Base-by-base conservation (phyloP, 306 rosid genomes). In the Crotalaria pallida region DNA sequence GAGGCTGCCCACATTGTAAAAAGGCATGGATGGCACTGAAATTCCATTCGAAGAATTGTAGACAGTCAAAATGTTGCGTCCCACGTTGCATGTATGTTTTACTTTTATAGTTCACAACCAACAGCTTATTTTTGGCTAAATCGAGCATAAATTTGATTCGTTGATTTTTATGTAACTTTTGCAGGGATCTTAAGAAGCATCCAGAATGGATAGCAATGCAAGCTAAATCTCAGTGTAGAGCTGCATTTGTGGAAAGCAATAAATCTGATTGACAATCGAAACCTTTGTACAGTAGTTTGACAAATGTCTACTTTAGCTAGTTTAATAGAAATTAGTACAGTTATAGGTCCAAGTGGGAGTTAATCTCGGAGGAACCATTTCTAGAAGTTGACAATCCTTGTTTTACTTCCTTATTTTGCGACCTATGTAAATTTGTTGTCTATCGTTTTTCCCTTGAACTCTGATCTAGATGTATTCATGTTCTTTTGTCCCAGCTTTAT, bases 61-160 rank as follows among this genome's bases (percentile, higher is more conserved):
- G 13, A 40, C 80, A 82, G 44, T 67, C 77, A 1, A 15, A 60
- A 48, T 86, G 95, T 43, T 23, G 2, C 26, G 3, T 79, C 26
- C 89, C 82, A 0, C 85, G 81, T 0, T 86, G 89, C 85, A 57
- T 5, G 88, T 84, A 11, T 9, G 84, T 73, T n/a, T n/a, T 52
- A 61, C 44, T 7, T 60, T 52, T 23, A 21, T 10, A 23, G 26
- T 36, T 65, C 10, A 23, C 63, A 40, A 12, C 43, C 45, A 43
- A 34, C 19, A 10, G 0, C 49, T 52, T 22, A 4, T 23, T 13
- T 36, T 40, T 50, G 6, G 9, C 31, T 33, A 58, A 18, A 12
- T 17, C 61, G 2, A 55, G 34, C 48, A 50, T 23, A 31, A 5
- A 69, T 50, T 33, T 57, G 24, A 15, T 43, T 71, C 31, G 26